These are phyloP conservation scores for Apiospora pterosperma DNA, from an alignment of 2,329 filamentous ascomycete species.

Conservation along the genomic window DNA sequence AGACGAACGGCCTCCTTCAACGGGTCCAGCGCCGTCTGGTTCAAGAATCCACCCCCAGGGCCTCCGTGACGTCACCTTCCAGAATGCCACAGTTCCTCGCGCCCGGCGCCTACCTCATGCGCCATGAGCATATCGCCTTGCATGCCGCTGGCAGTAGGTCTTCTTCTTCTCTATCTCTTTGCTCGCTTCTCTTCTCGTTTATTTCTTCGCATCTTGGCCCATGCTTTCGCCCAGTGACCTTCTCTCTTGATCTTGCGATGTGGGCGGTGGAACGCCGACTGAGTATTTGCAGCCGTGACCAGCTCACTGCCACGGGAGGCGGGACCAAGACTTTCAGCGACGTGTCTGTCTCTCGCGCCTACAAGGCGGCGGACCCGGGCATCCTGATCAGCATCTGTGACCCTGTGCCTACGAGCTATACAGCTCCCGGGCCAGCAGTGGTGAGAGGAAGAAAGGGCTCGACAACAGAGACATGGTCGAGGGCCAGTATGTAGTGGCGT, in stretches of 20 bases:
- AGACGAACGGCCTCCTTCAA: slow-evolving; percentile 36
- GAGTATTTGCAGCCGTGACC: slow-evolving; percentile 17
- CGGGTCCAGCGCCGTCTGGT: slow-evolving; percentile 34
- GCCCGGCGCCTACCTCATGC: slow-evolving; percentile 46
- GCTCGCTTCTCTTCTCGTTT: neutral
- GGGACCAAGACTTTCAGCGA: slow-evolving; percentile 28
- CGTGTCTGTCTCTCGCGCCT: slow-evolving; percentile 29
- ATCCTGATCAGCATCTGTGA: slow-evolving; percentile 31
- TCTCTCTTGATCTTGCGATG: neutral
- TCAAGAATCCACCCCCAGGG: slow-evolving; percentile 41
- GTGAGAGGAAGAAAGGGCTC: neutral
- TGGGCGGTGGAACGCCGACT: neutral
- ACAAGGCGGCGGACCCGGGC: slow-evolving; percentile 34
- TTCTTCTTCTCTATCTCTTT: neutral
- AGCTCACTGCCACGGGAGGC: slow-evolving; percentile 38
- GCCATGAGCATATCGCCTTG: slow-evolving; percentile 46
- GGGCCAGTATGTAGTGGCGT: neutral
- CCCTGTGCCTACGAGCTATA: slow-evolving; percentile 23
- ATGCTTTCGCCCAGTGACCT: slow-evolving; percentile 14
- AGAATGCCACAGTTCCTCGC: slow-evolving; percentile 41
- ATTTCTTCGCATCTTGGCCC: slow-evolving; percentile 15
- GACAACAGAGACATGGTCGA: neutral
- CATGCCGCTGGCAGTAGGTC: slow-evolving; percentile 34
- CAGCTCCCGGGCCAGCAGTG: slow-evolving; percentile 22
- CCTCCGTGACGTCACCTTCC: slow-evolving; percentile 34